A percentile compares a stretch with the other conserved stretches of the same genome.
Evolutionary conservation across 1,284 basidiomycete genomes (phyloP).

Genomic region (Taiwanofungus camphoratus): DNA sequence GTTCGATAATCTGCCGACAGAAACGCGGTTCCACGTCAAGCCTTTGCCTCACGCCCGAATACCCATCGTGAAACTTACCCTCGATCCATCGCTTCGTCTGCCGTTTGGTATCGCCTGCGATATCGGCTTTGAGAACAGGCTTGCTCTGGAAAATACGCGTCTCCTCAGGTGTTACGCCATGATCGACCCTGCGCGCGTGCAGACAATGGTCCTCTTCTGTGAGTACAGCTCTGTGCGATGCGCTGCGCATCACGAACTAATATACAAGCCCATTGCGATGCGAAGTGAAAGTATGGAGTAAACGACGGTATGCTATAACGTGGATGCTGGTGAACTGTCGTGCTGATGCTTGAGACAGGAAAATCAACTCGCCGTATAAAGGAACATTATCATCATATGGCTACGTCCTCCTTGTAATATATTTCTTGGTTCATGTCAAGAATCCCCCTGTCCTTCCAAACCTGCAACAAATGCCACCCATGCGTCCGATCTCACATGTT

Average conservation of each 20-base stretch:
- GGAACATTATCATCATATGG: slow-evolving; percentile 97
- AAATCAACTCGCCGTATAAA: slow-evolving; percentile 97
- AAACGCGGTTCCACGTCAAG: slow-evolving; percentile 98
- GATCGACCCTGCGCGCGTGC: slow-evolving; percentile 90
- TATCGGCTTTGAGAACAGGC: slow-evolving; percentile 96
- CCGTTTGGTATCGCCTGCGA: slow-evolving; percentile 94
- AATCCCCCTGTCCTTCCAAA: slow-evolving; percentile 91
- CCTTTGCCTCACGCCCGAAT: slow-evolving; percentile 95
- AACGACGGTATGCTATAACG: slow-evolving; percentile 63
- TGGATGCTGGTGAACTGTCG: neutral
- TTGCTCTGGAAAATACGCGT: slow-evolving; percentile 96
- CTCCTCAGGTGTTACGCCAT: slow-evolving; percentile 96
- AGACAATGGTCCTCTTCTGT: slow-evolving; percentile 95
- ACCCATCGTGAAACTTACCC: slow-evolving; percentile 95
- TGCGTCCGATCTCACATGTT: slow-evolving; percentile 75
- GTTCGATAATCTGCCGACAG: slow-evolving; percentile 32
- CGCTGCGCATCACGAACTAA: neutral
- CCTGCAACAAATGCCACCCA: slow-evolving; percentile 82
- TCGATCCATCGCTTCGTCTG: slow-evolving; percentile 85
- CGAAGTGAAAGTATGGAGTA: slow-evolving; percentile 97
- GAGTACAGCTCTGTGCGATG: slow-evolving; percentile 32
- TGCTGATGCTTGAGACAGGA: slow-evolving; percentile 41
- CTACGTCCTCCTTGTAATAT: slow-evolving; percentile 96
- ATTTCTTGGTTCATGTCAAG: slow-evolving; percentile 96
- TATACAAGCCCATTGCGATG: neutral